Evolutionary conservation across 768 basidiomycete genomes (phyloP), one percentile per base, ranked within the genome.

Genomic region (Amanita polypyramis): DNA sequence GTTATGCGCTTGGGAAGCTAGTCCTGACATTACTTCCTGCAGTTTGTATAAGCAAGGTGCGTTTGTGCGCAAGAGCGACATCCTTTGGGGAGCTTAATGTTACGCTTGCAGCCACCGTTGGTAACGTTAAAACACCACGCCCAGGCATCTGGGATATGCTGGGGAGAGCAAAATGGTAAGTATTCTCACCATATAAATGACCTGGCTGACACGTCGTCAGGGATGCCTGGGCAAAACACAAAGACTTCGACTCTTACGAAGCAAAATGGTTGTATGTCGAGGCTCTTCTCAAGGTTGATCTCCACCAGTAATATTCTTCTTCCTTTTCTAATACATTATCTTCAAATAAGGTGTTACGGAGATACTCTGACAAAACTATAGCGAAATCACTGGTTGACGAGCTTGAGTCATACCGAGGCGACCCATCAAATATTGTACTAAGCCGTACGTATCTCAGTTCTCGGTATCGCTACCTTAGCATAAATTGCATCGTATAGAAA

Each of bases 221-320:
- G 90, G 92, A 94, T 68, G 88, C 88, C 37, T 97, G 94, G 94
- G 83, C 85, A 40, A 95, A 93, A 61, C 90, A 94, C 60, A 85
- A 81, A 55, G 90, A 92, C 53, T 60, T 93, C 34, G 79, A 83
- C 52, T 60, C 75, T 19, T 74, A 74, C 45, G 86, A 94, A 58
- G 92, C 94, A 2, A 94, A 91, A 65, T 82, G 82, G 75, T 63
- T 83, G 14, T 97, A 97, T 65, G 90, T 95, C 2, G 87, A 91
- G 47, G 85, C 89, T 8, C 62, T 97, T 37, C 63, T 94, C 34
- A 88, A 87, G 74, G 93, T 85, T 53, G 23, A 65, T 57, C 17
- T n/a, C 25, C 25, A 14, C 10, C 41, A 45, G 12, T 41, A 27
- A 32, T 19, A 32, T n/a, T n/a, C 15, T 29, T 15, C 21, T 21